Conservation (phyloP, 2,329 filamentous ascomycete species). For the Xylaria sp. region DNA sequence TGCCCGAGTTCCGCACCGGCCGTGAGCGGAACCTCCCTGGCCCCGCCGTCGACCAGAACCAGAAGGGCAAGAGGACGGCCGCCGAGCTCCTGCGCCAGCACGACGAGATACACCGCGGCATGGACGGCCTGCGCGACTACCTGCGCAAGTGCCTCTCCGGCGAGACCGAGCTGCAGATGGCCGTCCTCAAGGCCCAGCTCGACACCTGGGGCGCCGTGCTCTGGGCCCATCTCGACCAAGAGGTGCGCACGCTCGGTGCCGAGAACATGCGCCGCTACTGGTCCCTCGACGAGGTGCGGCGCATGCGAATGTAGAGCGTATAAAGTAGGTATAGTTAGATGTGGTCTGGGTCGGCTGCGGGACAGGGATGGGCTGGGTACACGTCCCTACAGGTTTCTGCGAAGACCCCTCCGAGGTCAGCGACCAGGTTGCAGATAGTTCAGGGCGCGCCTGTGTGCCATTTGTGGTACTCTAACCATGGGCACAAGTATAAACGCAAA, state of each 20-base stretch:
- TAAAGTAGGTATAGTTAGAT: neutral
- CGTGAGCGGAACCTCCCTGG: slow-evolving; percentile 12
- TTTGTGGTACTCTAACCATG: neutral
- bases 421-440: neutral
- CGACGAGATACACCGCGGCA: slow-evolving; percentile 75
- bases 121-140: slow-evolving; percentile 72
- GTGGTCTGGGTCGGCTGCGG: neutral
- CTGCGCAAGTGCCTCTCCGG: slow-evolving; percentile 65
- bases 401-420: neutral
- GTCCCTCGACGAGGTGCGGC: slow-evolving; percentile 74
- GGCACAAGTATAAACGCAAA: neutral
- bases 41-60: neutral
- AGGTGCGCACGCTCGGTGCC: slow-evolving; percentile 77
- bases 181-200: slow-evolving; percentile 71
- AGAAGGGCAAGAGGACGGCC: slow-evolving; percentile 43
- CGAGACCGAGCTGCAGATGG: slow-evolving; percentile 63
- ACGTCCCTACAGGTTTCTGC: no score
- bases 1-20: slow-evolving; percentile 72
- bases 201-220: slow-evolving; percentile 79
- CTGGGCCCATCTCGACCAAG: slow-evolving; percentile 83
- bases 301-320: slow-evolving; percentile 65
- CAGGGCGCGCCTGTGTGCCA: neutral
- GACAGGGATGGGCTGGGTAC: no score
- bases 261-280: slow-evolving; percentile 90
- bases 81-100: slow-evolving; percentile 76